A percentile compares a stretch with the other conserved stretches of the same genome.
Conservation (phyloP, 1,284 basidiomycete genomes). For the Cutaneotrichosporon curvatum region DNA sequence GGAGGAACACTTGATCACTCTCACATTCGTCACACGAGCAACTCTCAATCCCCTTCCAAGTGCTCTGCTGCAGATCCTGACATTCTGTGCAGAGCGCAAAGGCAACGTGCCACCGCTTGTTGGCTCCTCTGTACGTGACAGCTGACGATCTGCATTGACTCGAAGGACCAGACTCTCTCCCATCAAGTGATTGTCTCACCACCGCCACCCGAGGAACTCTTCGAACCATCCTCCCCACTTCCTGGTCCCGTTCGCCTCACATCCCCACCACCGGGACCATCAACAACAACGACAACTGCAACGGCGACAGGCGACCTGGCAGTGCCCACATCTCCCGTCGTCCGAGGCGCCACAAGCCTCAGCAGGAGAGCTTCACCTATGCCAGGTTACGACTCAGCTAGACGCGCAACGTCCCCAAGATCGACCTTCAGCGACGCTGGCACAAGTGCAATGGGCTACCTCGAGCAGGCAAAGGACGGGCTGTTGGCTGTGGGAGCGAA, state of each 20-base stretch:
- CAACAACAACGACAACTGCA: constrained; percentile 14
- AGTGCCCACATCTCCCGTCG: neutral
- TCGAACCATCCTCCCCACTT: constrained; percentile 31
- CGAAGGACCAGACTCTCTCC: constrained; percentile 28
- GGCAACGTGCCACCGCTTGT: constrained; percentile 34
- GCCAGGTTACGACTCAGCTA: neutral
- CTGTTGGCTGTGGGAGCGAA: constrained; percentile 4
- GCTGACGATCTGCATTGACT: no score
- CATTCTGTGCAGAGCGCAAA: constrained; percentile 34
- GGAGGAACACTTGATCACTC: constrained; percentile 43
- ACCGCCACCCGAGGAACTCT: constrained; percentile 36
- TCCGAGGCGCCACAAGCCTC: no score
- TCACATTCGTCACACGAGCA: constrained; percentile 15
- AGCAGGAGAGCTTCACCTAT: no score
- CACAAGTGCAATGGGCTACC: constrained; percentile 29
- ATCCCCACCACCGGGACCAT: constrained; percentile 20
- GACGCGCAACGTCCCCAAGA: constrained; percentile 4
- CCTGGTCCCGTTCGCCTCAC: constrained; percentile 22
- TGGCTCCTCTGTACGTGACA: constrained; percentile 19
- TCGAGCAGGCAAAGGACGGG: constrained; percentile 40
- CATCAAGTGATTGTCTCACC: constrained; percentile 40
- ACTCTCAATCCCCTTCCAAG: constrained; percentile 19
- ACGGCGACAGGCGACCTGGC: constrained; percentile 12
- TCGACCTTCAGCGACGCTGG: constrained; percentile 5
- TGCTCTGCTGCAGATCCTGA: constrained; percentile 32